Percentiles rank a stretch among this genome's conserved stretches.
phyloP scores from a whole-genome alignment of 2,329 filamentous ascomycete species.

The Fusarium virguliforme region DNA sequence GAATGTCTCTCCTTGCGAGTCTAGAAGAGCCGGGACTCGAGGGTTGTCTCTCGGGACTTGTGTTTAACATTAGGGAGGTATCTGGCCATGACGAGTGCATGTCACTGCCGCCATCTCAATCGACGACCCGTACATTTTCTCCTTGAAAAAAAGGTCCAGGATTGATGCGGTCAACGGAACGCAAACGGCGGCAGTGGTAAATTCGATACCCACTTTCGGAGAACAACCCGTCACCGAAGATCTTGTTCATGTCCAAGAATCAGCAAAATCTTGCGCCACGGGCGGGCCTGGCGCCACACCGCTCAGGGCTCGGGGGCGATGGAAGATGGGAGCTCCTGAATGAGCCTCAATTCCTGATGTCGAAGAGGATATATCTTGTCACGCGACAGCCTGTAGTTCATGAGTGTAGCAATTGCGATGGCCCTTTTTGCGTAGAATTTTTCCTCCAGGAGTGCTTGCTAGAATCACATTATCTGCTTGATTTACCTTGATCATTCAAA shows the following conservation, averaged over 20 bases:
- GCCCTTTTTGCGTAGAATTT: background rate
- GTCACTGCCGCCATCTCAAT: background rate
- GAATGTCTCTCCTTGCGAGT: conserved; percentile 23
- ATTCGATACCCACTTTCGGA: conserved; percentile 35
- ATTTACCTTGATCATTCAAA: background rate
- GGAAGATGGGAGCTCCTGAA: conserved; percentile 3
- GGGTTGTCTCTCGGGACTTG: background rate
- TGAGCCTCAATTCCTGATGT: conserved; percentile 21
- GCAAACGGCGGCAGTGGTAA: conserved; percentile 23
- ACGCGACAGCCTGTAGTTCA: conserved; percentile 12
- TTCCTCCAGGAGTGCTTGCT: background rate
- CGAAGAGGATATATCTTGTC: conserved; percentile 13
- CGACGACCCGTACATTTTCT: background rate
- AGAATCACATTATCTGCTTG: background rate
- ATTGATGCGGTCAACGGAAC: conserved; percentile 1
- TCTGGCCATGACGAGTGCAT: background rate
- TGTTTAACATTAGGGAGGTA: background rate
- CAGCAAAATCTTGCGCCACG: conserved; percentile 31
- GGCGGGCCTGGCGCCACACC: conserved; percentile 44
- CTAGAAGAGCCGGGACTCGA: conserved; percentile 4
- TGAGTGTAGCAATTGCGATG: conserved; percentile 9
- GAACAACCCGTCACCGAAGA: conserved; percentile 18
- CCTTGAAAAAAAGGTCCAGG: background rate
- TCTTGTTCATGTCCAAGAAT: conserved; percentile 20
- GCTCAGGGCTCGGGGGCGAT: conserved; percentile 42